Percentiles rank a stretch among this genome's conserved stretches.
These are phyloP conservation scores for Fusarium floridanum DNA, from an alignment of 2,329 filamentous ascomycete species.

Conservation along the genomic window DNA sequence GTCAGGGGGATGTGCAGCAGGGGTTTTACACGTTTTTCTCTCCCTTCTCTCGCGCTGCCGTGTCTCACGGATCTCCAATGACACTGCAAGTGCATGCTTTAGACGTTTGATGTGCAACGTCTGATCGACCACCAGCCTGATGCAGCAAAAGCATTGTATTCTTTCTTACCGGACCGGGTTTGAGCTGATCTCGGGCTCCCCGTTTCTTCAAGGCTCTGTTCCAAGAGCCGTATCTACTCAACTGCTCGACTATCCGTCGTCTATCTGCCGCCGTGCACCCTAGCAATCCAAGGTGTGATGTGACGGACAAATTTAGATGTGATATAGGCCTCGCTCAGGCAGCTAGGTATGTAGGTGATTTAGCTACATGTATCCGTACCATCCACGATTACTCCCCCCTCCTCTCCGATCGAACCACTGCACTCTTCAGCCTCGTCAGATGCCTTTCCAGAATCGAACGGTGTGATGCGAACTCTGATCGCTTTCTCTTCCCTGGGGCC, in stretches of 20 bases:
- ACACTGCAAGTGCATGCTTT: conserved; percentile 26
- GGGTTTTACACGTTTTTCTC: conserved; percentile 36
- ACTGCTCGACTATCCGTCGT: conserved; percentile 3
- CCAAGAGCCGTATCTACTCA: neutral
- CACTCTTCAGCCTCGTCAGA: conserved; percentile 43
- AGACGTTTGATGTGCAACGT: conserved; percentile 32
- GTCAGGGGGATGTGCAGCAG: conserved; percentile 46
- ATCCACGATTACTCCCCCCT: conserved; percentile 25
- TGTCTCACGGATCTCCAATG: conserved; percentile 37
- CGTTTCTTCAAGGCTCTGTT: neutral
- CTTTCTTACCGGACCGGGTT: conserved; percentile 43
- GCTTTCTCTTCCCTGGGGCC: conserved; percentile 18
- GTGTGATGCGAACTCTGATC: conserved; percentile 36
- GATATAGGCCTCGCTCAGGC: conserved; percentile 19
- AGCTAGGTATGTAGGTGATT: neutral
- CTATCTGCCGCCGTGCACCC: conserved; percentile 18
- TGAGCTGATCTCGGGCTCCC: conserved; percentile 29
- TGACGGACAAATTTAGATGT: conserved; percentile 41
- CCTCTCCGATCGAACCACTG: conserved; percentile 41
- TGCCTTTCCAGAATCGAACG: conserved; percentile 44
- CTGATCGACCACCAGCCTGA: conserved; percentile 39
- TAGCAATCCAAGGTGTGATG: conserved; percentile 28
- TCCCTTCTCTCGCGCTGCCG: neutral
- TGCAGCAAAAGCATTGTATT: conserved; percentile 36
- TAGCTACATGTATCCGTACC: conserved; percentile 4